A percentile compares a stretch with the other conserved stretches of the same genome.
Conservation (phyloP, 2,329 filamentous ascomycete genomes). For the Aureobasidium sp. region DNA sequence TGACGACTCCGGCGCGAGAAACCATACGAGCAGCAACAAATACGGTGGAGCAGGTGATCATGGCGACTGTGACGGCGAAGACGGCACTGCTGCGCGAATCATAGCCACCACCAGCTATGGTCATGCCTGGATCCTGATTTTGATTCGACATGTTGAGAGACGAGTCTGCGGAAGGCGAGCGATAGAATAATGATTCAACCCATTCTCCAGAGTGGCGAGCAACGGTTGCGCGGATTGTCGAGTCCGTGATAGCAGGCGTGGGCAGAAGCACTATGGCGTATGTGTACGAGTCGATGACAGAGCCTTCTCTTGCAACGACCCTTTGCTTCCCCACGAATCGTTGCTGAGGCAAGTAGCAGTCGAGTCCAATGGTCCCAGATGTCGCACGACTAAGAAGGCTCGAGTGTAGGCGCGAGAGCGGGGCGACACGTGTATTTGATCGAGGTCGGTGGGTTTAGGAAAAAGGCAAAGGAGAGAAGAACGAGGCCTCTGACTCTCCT, state of each 20-base stretch:
- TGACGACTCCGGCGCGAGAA: constrained; percentile 66
- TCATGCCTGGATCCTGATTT: not conserved
- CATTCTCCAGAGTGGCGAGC: constrained; percentile 6
- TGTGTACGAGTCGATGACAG: not conserved
- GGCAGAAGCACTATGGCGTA: not conserved
- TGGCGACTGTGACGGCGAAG: constrained; percentile 63
- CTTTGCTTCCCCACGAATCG: not conserved
- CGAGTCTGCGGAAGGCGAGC: constrained; percentile 1
- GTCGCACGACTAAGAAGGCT: not conserved
- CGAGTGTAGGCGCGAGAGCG: not conserved
- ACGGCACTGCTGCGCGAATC: constrained; percentile 40
- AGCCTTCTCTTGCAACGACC: constrained; percentile 2
- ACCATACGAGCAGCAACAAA: constrained; percentile 71
- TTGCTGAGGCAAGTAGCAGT: not conserved
- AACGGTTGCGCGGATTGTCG: not conserved
- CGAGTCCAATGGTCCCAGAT: not conserved
- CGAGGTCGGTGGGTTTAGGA: not conserved
- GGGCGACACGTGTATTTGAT: constrained; percentile 13
- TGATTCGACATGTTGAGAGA: constrained; percentile 8
- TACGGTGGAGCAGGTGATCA: constrained; percentile 61
- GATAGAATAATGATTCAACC: not conserved
- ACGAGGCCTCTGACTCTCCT: constrained; percentile 2
- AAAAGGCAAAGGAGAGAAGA: constrained; percentile 8
- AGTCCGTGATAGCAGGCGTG: not conserved
- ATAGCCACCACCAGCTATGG: constrained; percentile 7